phyloP scores from a whole-genome alignment of 768 basidiomycete species.

The Naganishia randhawae region DNA sequence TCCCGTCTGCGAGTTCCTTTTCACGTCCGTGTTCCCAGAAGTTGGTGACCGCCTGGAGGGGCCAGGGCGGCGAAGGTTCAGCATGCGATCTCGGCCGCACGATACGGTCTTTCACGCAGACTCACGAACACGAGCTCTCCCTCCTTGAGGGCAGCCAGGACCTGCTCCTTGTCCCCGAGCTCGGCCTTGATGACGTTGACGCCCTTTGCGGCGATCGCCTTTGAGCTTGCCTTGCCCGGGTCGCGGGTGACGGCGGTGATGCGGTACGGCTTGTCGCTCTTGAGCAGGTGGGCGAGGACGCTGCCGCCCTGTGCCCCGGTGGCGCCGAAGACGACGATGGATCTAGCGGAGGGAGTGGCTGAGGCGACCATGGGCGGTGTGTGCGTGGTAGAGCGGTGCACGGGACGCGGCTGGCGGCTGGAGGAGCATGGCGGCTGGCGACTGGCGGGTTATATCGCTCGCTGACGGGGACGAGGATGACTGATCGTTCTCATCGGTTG shows the following conservation, averaged over 20 bases:
- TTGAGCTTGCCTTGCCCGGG: conserved; percentile 19
- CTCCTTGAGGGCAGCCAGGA: conserved; percentile 38
- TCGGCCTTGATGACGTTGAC: conserved; percentile 36
- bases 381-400: no score
- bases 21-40: conserved; percentile 24
- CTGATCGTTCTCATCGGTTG: no score
- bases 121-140: conserved; percentile 39
- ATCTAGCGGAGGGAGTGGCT: not conserved
- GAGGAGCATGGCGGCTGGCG: no score
- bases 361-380: conserved; percentile 22
- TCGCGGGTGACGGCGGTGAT: conserved; percentile 39
- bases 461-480: no score
- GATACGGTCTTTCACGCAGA: not conserved
- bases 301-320: conserved; percentile 37
- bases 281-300: conserved; percentile 31
- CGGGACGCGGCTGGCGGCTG: no score
- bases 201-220: conserved; percentile 28
- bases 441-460: no score
- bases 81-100: not conserved
- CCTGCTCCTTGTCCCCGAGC: conserved; percentile 29
- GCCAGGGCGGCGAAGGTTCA: not conserved
- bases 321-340: conserved; percentile 35
- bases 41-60: conserved; percentile 29
- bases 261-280: conserved; percentile 33
- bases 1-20: conserved; percentile 28